Evolutionary conservation across 2,329 filamentous ascomycete genomes (phyloP).

Genomic region (Mycosphaerella sp.): DNA sequence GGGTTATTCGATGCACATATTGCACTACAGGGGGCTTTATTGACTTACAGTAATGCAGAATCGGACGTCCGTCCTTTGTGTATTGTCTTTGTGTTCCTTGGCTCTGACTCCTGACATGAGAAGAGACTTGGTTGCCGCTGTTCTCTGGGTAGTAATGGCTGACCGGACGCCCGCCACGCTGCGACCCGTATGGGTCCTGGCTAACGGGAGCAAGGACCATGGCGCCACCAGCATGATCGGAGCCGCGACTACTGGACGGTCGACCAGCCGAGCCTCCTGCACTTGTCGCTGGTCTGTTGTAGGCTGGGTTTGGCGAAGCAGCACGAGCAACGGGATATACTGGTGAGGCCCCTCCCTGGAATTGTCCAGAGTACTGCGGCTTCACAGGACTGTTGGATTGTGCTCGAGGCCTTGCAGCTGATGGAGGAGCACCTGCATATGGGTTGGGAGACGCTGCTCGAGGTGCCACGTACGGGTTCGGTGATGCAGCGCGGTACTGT

Average conservation of each 20-base stretch:
- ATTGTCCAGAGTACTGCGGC: slow-evolving; percentile 26
- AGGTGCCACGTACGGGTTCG: slow-evolving; percentile 51
- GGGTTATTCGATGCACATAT: slow-evolving; percentile 8
- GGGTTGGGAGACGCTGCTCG: slow-evolving; percentile 36
- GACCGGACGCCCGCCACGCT: slow-evolving; percentile 38
- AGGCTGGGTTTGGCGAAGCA: slow-evolving; percentile 35
- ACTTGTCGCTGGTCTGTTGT: slow-evolving; percentile 34
- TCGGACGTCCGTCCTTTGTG: slow-evolving; percentile 76
- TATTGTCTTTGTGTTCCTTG: slow-evolving; percentile 79
- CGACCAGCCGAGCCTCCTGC: slow-evolving; percentile 32
- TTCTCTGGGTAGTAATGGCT: slow-evolving; percentile 40
- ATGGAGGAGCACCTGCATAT: slow-evolving; percentile 40
- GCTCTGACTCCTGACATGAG: slow-evolving; percentile 66
- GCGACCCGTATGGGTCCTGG: slow-evolving; percentile 37
- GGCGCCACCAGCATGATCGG: slow-evolving; percentile 33
- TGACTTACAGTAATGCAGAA: slow-evolving; percentile 86
- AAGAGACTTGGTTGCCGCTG: slow-evolving; percentile 35
- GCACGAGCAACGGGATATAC: slow-evolving; percentile 37
- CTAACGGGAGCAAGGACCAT: slow-evolving; percentile 44
- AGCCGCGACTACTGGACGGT: slow-evolving; percentile 40
- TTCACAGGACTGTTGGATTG: slow-evolving; percentile 40
- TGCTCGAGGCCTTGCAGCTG: slow-evolving; percentile 31
- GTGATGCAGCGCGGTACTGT: slow-evolving; percentile 49
- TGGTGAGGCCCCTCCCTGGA: slow-evolving; percentile 36
- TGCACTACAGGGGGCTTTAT: not conserved